Conservation (phyloP, 805 yeast species). For the Pichia rugopelliculosa region DNA sequence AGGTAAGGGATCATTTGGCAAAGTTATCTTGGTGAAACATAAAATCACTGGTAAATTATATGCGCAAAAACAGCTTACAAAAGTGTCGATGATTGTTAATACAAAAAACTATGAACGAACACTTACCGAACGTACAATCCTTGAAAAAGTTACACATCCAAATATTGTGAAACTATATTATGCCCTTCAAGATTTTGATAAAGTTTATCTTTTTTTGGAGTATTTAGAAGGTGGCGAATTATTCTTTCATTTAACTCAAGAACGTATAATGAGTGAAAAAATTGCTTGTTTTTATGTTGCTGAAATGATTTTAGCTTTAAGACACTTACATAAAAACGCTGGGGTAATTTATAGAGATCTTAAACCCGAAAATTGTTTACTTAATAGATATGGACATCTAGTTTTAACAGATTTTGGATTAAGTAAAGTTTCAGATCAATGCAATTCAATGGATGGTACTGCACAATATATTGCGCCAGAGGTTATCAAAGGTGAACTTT, state of each 20-base stretch:
- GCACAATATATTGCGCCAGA: slow-evolving; percentile 91
- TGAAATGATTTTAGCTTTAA: slow-evolving; percentile 69
- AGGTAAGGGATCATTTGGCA: slow-evolving; percentile 87
- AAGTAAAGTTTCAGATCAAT: slow-evolving; percentile 40
- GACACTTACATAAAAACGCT: slow-evolving; percentile 58
- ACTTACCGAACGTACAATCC: slow-evolving; percentile 67
- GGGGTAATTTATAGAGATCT: slow-evolving; percentile 85
- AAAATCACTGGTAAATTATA: slow-evolving; percentile 52
- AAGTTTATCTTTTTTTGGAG: slow-evolving; percentile 68
- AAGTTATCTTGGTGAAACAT: slow-evolving; percentile 72
- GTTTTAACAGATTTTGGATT: slow-evolving; percentile 84
- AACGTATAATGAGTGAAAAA: slow-evolving; percentile 46
- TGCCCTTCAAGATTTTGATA: slow-evolving; percentile 74
- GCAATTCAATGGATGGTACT: slow-evolving; percentile 62
- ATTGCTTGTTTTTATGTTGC: slow-evolving; percentile 73
- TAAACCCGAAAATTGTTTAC: slow-evolving; percentile 83
- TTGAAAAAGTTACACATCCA: slow-evolving; percentile 67
- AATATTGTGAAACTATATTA: slow-evolving; percentile 75
- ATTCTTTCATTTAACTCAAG: slow-evolving; percentile 51
- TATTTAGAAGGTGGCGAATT: slow-evolving; percentile 88
- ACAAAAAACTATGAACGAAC: slow-evolving; percentile 62
- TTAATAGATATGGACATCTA: slow-evolving; percentile 71
- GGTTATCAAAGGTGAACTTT: slow-evolving; percentile 66
- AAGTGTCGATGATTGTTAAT: slow-evolving; percentile 66
- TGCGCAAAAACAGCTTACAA: slow-evolving; percentile 81